phyloP scores from a whole-genome alignment of 2,329 filamentous ascomycete species.

The Tricladium varicosporioides region DNA sequence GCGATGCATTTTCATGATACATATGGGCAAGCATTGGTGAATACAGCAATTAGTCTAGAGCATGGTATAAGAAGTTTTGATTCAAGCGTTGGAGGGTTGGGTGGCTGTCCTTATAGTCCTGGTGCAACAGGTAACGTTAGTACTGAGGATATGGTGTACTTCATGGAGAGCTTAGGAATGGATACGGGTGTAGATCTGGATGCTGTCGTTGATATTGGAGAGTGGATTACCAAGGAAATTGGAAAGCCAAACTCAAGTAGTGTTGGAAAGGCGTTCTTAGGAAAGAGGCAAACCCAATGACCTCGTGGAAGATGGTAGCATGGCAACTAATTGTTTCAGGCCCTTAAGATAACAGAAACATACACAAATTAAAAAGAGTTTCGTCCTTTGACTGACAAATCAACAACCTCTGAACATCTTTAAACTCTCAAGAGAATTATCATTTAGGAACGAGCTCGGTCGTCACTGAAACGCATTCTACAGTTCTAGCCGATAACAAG shows the following conservation, averaged over 20 bases:
- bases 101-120: constrained; percentile 81
- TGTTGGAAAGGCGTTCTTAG: constrained; percentile 64
- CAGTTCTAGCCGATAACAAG: not conserved
- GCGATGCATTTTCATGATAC: constrained; percentile 90
- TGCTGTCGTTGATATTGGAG: constrained; percentile 64
- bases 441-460: too few species aligned
- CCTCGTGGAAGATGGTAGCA: not conserved
- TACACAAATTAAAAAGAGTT: too few species aligned
- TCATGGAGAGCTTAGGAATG: constrained; percentile 71
- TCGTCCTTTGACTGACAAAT: too few species aligned
- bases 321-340: too few species aligned
- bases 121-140: constrained; percentile 85
- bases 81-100: constrained; percentile 74
- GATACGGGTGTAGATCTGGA: constrained; percentile 71
- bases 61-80: constrained; percentile 79
- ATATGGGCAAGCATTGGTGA: constrained; percentile 81
- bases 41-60: constrained; percentile 73
- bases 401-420: too few species aligned
- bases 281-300: constrained; percentile 35
- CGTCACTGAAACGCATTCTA: too few species aligned
- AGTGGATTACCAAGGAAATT: constrained; percentile 67
- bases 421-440: too few species aligned
- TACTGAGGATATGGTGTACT: constrained; percentile 81
- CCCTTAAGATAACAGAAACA: too few species aligned
- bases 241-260: constrained; percentile 62